Evolutionary conservation across 2,329 filamentous ascomycete genomes (phyloP), one percentile per base, ranked within the genome.

Genomic region (Aureobasidium mangrovei): DNA sequence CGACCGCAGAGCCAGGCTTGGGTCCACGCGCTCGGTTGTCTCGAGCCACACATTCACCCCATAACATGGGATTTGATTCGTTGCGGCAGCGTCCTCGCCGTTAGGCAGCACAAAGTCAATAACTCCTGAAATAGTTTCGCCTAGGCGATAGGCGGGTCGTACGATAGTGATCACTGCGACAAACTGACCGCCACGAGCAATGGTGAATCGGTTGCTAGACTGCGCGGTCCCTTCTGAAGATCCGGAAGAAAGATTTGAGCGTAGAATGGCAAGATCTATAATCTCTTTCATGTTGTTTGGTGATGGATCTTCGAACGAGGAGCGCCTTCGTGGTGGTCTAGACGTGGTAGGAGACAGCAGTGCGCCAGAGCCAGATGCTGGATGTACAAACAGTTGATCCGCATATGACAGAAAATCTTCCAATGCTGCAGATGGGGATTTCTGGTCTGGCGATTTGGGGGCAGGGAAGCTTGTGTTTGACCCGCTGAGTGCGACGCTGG

Each of bases 181-280:
- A n/a, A 84, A 84, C 54, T 84, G 84, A n/a, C 91, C 91, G 64
- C 90, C 91, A 10, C 91, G 86, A 9, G 91, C 85, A 66, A 98
- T 97, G 66, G 95, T 91, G 67, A 97, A 98, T 38, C 90, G 84
- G 64, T 95, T 96, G n/a, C 85, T 81, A 65, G 87, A 91, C 62
- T 89, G 85, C 8, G 57, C 8, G 44, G 59, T 32, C 35, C 28
- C 32, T 18, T 59, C 42, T 28, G 29, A 29, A 39, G 51, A 24
- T 10, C 29, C 46, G 40, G 48, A 49, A 41, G 35, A 84, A 61
- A 89, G 89, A 65, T 88, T 90, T 60, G 64, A 72, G 58, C 88
- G 84, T 52, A 96, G 77, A 56, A 97, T 95, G 9, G 93, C 87
- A 57, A 95, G 78, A 65, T 96, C 88, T 63, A 98, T 95, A 24